These are phyloP conservation scores for Cardamine resedifolia DNA, from an alignment of 345 rosid genomes.

Conservation along the genomic window DNA sequence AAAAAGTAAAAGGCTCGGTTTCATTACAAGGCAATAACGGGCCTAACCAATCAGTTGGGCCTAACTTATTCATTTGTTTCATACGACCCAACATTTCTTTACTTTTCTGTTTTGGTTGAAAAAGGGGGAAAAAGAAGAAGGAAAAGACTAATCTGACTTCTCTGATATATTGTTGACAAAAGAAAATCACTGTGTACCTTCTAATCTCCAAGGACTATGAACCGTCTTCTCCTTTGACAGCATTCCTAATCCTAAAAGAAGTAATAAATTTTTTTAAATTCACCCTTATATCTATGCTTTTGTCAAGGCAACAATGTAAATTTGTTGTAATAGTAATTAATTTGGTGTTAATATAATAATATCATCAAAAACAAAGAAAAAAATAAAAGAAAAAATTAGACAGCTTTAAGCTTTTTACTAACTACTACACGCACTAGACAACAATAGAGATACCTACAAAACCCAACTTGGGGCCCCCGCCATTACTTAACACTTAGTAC, in stretches of 20 bases:
- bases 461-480: conserved; percentile 36
- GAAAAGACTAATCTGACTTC: neutral
- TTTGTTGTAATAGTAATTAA: neutral
- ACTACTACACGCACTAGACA: conserved; percentile 24
- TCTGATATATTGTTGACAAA: neutral
- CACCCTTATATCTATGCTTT: neutral
- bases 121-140: too few species aligned
- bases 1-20: neutral
- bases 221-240: neutral
- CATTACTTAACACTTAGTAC: conserved; percentile 35
- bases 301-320: conserved; percentile 6
- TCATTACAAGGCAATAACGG: neutral
- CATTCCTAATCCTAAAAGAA: neutral
- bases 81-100: conserved; percentile 5
- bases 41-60: neutral
- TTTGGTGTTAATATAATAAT: neutral
- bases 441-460: conserved; percentile 37
- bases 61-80: neutral
- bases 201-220: neutral
- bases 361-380: neutral
- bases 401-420: conserved; percentile 33
- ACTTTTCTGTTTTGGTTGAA: neutral
- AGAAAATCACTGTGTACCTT: conserved; percentile 8
- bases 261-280: neutral
- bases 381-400: neutral